Percentiles rank a stretch among this genome's conserved stretches.
phyloP scores from a whole-genome alignment of 164 flowering plant species.

The Magnolia sinica region DNA sequence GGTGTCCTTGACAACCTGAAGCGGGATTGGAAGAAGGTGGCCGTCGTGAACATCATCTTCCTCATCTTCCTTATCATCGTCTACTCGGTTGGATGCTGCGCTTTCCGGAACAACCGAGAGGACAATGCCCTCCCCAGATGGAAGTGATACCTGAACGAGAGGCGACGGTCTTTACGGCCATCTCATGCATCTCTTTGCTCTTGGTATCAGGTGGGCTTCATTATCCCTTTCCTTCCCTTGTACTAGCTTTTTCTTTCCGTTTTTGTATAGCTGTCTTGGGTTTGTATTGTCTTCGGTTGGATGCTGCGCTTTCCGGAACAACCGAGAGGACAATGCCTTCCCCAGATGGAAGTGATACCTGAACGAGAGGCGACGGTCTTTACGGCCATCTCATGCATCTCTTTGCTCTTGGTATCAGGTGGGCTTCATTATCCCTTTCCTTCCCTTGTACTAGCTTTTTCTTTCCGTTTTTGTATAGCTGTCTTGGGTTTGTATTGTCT shows the following conservation, averaged over 20 bases:
- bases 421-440: too few species aligned
- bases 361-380: neutral
- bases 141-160: conserved; percentile 17
- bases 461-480: too few species aligned
- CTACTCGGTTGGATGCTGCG: conserved; percentile 53
- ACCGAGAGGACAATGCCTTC: conserved; percentile 33
- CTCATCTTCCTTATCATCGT: conserved; percentile 43
- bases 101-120: conserved; percentile 49
- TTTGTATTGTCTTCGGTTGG: conserved; percentile 45
- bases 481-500: too few species aligned
- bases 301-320: conserved; percentile 59
- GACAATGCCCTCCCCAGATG: conserved; percentile 29
- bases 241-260: too few species aligned
- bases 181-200: too few species aligned
- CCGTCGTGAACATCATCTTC: conserved; percentile 41
- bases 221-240: too few species aligned
- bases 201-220: too few species aligned
- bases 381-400: neutral
- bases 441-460: too few species aligned
- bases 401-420: too few species aligned
- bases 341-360: conserved; percentile 23
- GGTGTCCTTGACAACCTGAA: conserved; percentile 47
- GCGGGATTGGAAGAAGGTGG: conserved; percentile 48
- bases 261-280: too few species aligned
- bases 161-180: neutral